Base-by-base conservation (phyloP, 2,329 filamentous ascomycete genomes). In the Colletotrichum incanum region DNA sequence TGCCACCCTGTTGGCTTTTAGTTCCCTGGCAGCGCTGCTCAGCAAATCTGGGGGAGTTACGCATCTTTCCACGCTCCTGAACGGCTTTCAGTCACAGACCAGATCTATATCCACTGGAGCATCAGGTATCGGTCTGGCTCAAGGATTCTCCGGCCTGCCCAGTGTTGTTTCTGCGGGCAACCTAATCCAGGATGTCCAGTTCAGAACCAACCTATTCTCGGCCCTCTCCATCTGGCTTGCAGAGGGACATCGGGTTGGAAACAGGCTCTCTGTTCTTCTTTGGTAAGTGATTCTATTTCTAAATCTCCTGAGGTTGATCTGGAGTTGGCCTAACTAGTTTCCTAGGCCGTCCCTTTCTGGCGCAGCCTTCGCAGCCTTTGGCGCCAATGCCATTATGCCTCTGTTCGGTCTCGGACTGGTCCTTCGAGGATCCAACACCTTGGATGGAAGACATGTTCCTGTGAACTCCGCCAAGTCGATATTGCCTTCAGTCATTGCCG, bases 391-490 rank as follows among this genome's bases (percentile, higher is more conserved):
- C 31, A n/a, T 61, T 2, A 45, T 61, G 37, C 67, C 67, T 0
- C 56, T 64, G 0, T 41, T 71, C 7, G 31, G 67, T 39, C 39
- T 71, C 9, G 39, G 54, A 0, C 55, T 54, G 1, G 26, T 71
- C 1, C 39, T 66, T 1, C 3, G 45, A 49, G 62, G 54, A 6
- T 47, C 55, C n/a, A 66, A 55, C 28, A 41, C 59, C 31, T 50
- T 71, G 12, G 23, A 47, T 31, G 67, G 62, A 3, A 50, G 62
- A 20, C 55, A 71, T 23, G 67, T 71, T 3, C 62, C 37, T 8
- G 52, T 62, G 9, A 41, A 61, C 6, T 2, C 28, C 28, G 67
- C 62, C 8, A 61, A 61, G 39, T 65, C 67, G 0, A 18, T 71
- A 2, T 18, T 71, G 2, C 67, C 62, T 3, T 39, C 67, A 1